phyloP scores from a whole-genome alignment of 2,329 filamentous ascomycete species.

The Macrophomina phaseolina region DNA sequence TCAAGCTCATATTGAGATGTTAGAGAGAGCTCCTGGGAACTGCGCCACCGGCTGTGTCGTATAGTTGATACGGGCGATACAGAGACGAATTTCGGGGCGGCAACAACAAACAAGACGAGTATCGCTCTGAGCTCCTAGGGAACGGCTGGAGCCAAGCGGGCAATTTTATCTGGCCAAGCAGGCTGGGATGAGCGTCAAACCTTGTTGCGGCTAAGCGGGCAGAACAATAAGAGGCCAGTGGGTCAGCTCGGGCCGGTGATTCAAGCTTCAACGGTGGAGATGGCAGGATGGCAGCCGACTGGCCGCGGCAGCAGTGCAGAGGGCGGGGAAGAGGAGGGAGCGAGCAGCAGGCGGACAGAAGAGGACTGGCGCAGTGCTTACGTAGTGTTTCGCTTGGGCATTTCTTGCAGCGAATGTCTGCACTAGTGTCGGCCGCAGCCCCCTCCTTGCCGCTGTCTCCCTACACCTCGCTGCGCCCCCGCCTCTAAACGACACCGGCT shows the following conservation, averaged over 20 bases:
- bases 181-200: background rate
- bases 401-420: background rate
- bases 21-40: no score
- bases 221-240: no score
- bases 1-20: no score
- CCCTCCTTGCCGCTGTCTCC: background rate
- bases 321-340: background rate
- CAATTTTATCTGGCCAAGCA: slow-evolving; percentile 2
- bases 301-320: background rate
- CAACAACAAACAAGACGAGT: background rate
- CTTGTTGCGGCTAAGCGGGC: background rate
- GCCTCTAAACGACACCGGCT: background rate
- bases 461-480: background rate
- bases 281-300: background rate
- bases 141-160: slow-evolving; percentile 37
- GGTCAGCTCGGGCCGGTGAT: background rate
- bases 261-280: no score
- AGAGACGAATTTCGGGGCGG: background rate
- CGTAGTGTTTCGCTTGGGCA: background rate
- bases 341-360: background rate
- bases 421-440: background rate
- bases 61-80: no score
- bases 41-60: no score
- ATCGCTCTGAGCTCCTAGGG: background rate
- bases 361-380: slow-evolving; percentile 6